These are phyloP conservation scores for Aspergillus flavus DNA, from an alignment of 2,329 filamentous ascomycete species.

Conservation along the genomic window DNA sequence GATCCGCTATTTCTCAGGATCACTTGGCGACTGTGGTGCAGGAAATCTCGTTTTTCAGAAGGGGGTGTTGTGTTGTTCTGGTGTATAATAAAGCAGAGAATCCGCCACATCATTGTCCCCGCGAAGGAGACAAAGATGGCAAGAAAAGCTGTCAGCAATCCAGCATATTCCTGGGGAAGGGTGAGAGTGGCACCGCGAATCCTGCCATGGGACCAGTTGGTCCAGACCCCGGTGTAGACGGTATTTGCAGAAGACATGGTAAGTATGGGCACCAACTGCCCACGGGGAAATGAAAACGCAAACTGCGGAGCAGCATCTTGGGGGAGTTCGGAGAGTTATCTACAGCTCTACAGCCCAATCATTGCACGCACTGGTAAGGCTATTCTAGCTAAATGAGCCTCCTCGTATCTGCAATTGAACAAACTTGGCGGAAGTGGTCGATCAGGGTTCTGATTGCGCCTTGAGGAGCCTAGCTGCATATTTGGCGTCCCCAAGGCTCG, in stretches of 20 bases:
- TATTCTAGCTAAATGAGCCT: not conserved
- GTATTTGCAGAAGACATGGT: not conserved
- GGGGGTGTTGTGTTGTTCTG: constrained; percentile 18
- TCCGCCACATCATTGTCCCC: constrained; percentile 32
- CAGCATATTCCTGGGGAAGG: constrained; percentile 20
- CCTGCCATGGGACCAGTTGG: constrained; percentile 26
- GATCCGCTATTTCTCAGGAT: constrained; percentile 32
- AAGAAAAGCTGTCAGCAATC: constrained; percentile 29
- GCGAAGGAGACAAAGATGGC: constrained; percentile 29
- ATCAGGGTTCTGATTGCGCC: not conserved
- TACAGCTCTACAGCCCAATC: not conserved
- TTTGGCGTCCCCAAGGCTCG: not conserved
- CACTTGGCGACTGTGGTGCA: constrained; percentile 37
- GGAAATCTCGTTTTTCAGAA: constrained; percentile 26
- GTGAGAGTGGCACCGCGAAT: constrained; percentile 31
- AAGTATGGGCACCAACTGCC: not conserved
- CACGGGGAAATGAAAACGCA: not conserved
- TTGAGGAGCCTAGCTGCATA: not conserved
- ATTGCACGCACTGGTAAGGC: not conserved
- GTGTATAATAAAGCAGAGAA: constrained; percentile 32
- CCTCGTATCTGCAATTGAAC: not conserved
- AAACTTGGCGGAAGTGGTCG: not conserved
- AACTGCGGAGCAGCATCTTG: not conserved
- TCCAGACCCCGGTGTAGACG: constrained; percentile 27
- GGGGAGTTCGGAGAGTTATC: not conserved